Base-by-base conservation (phyloP, 176 grass and related monocot species). In the Canna indica region DNA sequence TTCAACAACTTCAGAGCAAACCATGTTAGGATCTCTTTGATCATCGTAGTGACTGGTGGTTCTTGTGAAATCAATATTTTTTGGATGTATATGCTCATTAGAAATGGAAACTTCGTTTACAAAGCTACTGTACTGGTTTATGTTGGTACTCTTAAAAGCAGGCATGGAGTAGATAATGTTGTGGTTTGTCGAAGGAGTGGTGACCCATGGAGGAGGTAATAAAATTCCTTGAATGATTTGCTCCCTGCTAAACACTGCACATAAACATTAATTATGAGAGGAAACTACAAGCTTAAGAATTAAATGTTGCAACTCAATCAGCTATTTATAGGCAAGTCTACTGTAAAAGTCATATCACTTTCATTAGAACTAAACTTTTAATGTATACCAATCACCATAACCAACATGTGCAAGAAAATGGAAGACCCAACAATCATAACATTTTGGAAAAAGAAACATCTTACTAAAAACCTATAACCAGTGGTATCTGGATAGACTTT, bases 221-320 rank as follows among this genome's bases (percentile, higher is more conserved):
- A 85, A 62, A 8, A 87, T 72, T 22, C 81, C 84, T 20, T 84
- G 64, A 74, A 84, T 50, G 28, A 83, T 77, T 26, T 77, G 77
- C 34, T 80, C 78, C 39, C 82, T 75, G 70, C 87, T 84, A 39
- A 84, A 66, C 60, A 80, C 89, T 99, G 77, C 82, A 87, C 2
- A 45, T 22, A 80, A 75, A 85, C 45, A 3, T 58, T 75, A 7
- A 68, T 46, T 20, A 79, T 70, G 22, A 67, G 58, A 81, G 26
- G 47, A 68, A 80, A 60, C 26, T 56, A 17, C 24, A 67, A 56
- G 0, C 41, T n/a, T 22, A 28, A 9, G 26, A 70, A 22, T 6
- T 47, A 31, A 52, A 50, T 22, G 59, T 17, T 63, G 14, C 28
- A 33, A 32, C 15, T 24, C 63, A 66, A 66, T n/a, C 3, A 63